Percentiles rank a stretch among this genome's conserved stretches.
Evolutionary conservation across 495 filamentous ascomycete species (phyloP).

Genomic region (Stereocaulon alpinum): DNA sequence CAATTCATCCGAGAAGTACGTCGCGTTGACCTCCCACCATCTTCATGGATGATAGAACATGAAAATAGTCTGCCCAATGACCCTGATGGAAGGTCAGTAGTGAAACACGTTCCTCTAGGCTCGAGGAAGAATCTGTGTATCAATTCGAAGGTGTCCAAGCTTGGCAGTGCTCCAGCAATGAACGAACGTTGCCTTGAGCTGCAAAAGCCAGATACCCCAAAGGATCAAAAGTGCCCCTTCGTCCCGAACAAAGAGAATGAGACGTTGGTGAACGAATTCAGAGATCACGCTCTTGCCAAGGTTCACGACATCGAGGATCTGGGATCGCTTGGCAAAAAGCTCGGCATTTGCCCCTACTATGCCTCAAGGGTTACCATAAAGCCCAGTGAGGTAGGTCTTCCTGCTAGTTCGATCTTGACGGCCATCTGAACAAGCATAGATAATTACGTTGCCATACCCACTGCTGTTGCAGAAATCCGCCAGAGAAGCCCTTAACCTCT

Average conservation of each 20-base stretch:
- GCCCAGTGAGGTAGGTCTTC: conserved; percentile 54
- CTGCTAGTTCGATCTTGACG: background rate
- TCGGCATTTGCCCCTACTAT: conserved; percentile 91
- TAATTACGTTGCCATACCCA: conserved; percentile 90
- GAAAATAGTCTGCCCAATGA: conserved; percentile 27
- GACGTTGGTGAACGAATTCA: conserved; percentile 61
- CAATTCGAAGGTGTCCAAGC: conserved; percentile 64
- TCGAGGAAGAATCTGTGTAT: conserved; percentile 92
- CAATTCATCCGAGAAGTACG: conserved; percentile 90
- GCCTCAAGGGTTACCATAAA: conserved; percentile 75
- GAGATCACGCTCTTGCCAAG: conserved; percentile 77
- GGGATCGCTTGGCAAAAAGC: conserved; percentile 59
- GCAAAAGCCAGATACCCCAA: conserved; percentile 60
- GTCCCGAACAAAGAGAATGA: conserved; percentile 70
- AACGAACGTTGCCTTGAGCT: conserved; percentile 92
- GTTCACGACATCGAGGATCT: conserved; percentile 93
- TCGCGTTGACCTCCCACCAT: conserved; percentile 66
- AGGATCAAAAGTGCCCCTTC: conserved; percentile 63
- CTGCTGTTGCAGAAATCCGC: conserved; percentile 82
- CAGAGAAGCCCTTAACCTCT: conserved; percentile 76
- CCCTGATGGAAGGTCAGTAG: conserved; percentile 39
- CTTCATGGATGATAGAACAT: conserved; percentile 30
- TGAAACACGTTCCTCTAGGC: conserved; percentile 82
- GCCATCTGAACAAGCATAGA: conserved; percentile 38
- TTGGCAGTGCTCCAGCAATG: conserved; percentile 69